Evolutionary conservation across 768 basidiomycete species (phyloP), one percentile per base, ranked within the genome.

Genomic region (Clavaria fumosa): DNA sequence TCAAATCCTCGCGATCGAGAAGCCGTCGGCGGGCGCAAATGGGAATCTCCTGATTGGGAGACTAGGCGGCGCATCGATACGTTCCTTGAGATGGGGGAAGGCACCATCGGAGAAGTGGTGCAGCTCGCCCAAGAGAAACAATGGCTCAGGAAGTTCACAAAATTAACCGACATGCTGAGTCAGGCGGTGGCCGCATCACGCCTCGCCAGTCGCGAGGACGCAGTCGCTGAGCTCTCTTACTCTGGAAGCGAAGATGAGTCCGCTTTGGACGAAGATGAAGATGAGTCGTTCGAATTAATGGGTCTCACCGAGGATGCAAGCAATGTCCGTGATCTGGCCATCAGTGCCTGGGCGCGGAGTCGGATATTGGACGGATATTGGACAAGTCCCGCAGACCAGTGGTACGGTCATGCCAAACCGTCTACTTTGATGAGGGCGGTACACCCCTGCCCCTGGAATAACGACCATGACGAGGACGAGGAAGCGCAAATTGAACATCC

Each of bases 321-420:
- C 21, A 58, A 60, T 14, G 63, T 66, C 9, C 53, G 60, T 14
- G 67, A 70, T 31, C 57, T 83, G 31, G 78, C 82, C 1, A 56
- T 83, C 37, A 62, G 66, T 9, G 79, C 80, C 45, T 83, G 78
- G 78, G 77, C 77, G 4, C 63, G 82, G 23, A 65, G 62, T 15
- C 58, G 80, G 33, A 75, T 85, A 34, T 54, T 84, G 14, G 80
- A 85, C 39, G 82, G 82, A 2, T 66, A 72, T 46, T 85, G 82
- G 81, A 54, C 75, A 31, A 76, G 68, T 35, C 82, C 81, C 7
- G 77, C 73, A 0, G 82, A 85, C 50, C 62, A 71, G 32, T 82
- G 69, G 67, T 79, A 72, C 35, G 54, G 58, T 7, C 50, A 63
- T 39, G 44, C 45, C 4, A 68, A 66, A 37, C 60, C 53, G 45